Base-by-base conservation (phyloP, 2,329 filamentous ascomycete genomes). In the Cordyceps pruinosa region DNA sequence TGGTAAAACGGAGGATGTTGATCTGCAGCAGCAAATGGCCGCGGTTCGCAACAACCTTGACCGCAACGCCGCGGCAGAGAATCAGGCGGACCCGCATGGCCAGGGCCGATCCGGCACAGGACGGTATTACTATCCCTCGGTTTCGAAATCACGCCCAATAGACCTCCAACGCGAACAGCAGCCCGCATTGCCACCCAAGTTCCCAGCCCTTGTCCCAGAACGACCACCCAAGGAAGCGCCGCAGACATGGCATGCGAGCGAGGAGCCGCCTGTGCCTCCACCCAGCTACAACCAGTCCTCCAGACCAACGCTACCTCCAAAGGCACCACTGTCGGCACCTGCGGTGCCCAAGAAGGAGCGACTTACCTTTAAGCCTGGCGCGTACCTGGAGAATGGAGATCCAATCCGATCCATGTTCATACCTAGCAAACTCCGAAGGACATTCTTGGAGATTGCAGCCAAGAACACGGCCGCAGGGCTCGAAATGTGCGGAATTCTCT, bases 401-500 rank as follows among this genome's bases (percentile, higher is more conserved):
- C 89, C 92, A 0, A 82, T 99, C 7, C 87, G 94, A 34, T 90
- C 92, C 0, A 78, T 99, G 34, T 96, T 97, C 68, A 79, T 99
- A 1, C 93, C 94, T 0, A 81, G 83, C 1, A 80, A 82, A 13
- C 80, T 99, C 1, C 89, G 91, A 28, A 73, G 78, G 2, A 76
- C 80, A 6, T 99, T 99, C 69, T 78, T 97, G 19, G 73, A 81
- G 3, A 75, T 91, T 30, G 93, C 92, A 0, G 73, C 81, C 0
- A 72, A 82, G 19, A 97, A 99, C 69, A 99, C 94, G 0, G 75
- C 75, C 30, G 78, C 79, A 4, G 95, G 95, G 35, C 80, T 97
- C 19, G 94, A 99, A 73, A 97, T 94, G 63, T 97, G 94, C 68
- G 94, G 93, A 35, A 93, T 99, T 62, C 80, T 99, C 12, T 96